Conservation (phyloP, 352 stramenopile species). For the Pythium guiyangense region DNA sequence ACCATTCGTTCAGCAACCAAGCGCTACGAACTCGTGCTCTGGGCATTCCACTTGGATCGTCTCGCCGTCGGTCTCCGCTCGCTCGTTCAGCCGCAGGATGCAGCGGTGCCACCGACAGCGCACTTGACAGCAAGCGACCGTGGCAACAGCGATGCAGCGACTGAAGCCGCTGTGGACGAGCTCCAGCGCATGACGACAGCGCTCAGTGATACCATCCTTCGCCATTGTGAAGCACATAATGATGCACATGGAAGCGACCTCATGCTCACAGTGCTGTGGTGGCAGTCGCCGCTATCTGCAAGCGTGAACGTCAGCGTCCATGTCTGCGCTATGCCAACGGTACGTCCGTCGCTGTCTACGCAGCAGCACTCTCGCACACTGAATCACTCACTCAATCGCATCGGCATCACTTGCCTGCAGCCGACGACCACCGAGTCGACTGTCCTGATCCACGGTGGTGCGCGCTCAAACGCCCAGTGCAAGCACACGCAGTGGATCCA, state of each 20-base stretch:
- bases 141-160: not conserved
- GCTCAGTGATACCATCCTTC: conserved; percentile 5
- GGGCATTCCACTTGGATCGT: conserved; percentile 55
- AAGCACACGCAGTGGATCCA: conserved; percentile 77
- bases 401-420: not conserved
- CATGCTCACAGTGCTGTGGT: conserved; percentile 73
- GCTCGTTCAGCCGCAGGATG: not conserved
- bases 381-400: too few relatives aligned
- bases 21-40: conserved; percentile 29
- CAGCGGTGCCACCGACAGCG: too few relatives aligned
- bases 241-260: conserved; percentile 18
- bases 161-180: not conserved
- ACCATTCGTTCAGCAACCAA: not conserved
- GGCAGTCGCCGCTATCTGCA: not conserved
- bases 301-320: conserved; percentile 42
- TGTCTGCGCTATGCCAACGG: conserved; percentile 43
- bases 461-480: conserved; percentile 34
- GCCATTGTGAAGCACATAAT: conserved; percentile 7
- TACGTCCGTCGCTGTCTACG: conserved; percentile 12
- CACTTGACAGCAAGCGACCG: conserved; percentile 1
- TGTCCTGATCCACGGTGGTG: conserved; percentile 47
- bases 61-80: conserved; percentile 19
- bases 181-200: conserved; percentile 16
- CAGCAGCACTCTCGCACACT: too few relatives aligned
- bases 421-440: conserved; percentile 30